Evolutionary conservation across 768 basidiomycete species (phyloP).

Genomic region (Termitomyces sp.): DNA sequence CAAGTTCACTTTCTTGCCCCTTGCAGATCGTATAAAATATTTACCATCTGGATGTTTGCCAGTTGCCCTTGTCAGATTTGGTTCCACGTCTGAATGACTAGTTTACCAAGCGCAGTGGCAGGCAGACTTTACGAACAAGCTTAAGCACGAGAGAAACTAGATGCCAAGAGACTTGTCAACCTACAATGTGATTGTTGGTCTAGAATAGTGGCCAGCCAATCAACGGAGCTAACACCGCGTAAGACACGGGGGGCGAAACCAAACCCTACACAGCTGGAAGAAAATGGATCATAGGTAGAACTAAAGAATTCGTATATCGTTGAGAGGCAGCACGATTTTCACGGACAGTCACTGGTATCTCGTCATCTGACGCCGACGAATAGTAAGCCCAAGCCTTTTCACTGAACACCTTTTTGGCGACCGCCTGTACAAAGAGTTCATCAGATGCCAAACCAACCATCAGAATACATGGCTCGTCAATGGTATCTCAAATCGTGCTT

Average conservation of each 20-base stretch:
- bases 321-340: slow-evolving; percentile 1
- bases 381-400: not conserved
- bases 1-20: not conserved
- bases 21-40: not conserved
- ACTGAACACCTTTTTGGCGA: not conserved
- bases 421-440: not conserved
- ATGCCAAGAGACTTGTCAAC: not conserved
- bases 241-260: not conserved
- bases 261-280: not conserved
- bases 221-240: not conserved
- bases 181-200: not conserved
- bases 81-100: not conserved
- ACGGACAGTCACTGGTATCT: not conserved
- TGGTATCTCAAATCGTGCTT: not conserved
- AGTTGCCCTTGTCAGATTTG: not conserved
- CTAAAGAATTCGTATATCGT: not conserved
- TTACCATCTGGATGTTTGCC: not conserved
- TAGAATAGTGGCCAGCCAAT: not conserved
- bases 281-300: not conserved
- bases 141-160: not conserved
- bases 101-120: not conserved
- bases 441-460: not conserved
- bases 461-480: not conserved
- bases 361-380: not conserved
- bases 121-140: not conserved